Evolutionary conservation across 2,329 filamentous ascomycete genomes (phyloP).

Genomic region (Keithomyces neogunnii): DNA sequence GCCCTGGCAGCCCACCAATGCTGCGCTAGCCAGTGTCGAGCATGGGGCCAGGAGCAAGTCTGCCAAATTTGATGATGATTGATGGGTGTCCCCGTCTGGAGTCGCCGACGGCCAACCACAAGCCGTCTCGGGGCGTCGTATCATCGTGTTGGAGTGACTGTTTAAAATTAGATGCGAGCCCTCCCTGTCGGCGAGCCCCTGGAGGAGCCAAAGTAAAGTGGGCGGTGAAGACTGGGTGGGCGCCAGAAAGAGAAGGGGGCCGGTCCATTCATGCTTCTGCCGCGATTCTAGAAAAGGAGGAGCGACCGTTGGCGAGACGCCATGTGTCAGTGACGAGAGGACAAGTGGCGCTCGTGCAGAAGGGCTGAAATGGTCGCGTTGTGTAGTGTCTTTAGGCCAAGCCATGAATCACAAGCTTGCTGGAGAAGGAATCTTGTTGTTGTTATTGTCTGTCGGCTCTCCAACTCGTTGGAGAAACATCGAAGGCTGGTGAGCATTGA

Average conservation of each 20-base stretch:
- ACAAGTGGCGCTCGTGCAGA: background rate
- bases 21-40: background rate
- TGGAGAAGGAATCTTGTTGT: too few species aligned
- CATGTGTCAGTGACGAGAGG: background rate
- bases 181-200: slow-evolving; percentile 3
- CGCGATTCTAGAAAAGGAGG: slow-evolving; percentile 20
- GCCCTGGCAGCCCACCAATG: background rate
- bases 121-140: slow-evolving; percentile 9
- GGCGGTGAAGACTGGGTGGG: background rate
- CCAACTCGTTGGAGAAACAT: too few species aligned
- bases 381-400: background rate
- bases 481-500: too few species aligned
- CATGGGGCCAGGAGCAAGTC: slow-evolving; percentile 1
- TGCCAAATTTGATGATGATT: background rate
- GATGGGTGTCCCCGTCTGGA: slow-evolving; percentile 8
- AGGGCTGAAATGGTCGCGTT: background rate
- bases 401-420: too few species aligned
- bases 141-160: slow-evolving; percentile 4
- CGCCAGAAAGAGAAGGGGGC: background rate
- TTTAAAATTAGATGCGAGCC: slow-evolving; percentile 5
- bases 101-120: slow-evolving; percentile 11
- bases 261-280: slow-evolving; percentile 16
- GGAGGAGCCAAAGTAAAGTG: background rate
- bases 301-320: background rate
- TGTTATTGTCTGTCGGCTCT: too few species aligned